Evolutionary conservation across 2,329 filamentous ascomycete species (phyloP).

Genomic region (Rutstroemia sydowiana): DNA sequence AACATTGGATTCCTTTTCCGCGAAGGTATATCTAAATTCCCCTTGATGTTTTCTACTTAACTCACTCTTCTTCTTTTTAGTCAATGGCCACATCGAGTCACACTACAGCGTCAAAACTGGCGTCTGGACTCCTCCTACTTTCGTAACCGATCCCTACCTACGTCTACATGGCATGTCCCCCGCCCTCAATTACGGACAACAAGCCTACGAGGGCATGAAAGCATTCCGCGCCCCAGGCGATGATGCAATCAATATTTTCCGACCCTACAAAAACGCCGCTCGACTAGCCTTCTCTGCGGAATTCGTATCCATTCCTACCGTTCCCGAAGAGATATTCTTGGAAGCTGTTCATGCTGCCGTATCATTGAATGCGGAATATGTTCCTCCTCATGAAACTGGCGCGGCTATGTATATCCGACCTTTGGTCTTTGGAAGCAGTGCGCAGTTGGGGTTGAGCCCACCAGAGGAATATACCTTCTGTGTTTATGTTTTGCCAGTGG

Average conservation of each 20-base stretch:
- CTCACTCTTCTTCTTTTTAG: slow-evolving; percentile 36
- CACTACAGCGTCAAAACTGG: slow-evolving; percentile 69
- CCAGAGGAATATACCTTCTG: slow-evolving; percentile 89
- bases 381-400: slow-evolving; percentile 81
- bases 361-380: slow-evolving; percentile 79
- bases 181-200: slow-evolving; percentile 92
- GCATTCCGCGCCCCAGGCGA: slow-evolving; percentile 75
- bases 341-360: slow-evolving; percentile 74
- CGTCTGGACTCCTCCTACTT: slow-evolving; percentile 70
- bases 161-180: slow-evolving; percentile 93
- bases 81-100: slow-evolving; percentile 91
- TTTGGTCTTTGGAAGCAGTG: slow-evolving; percentile 77
- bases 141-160: slow-evolving; percentile 77
- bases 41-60: neutral
- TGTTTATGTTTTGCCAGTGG: slow-evolving; percentile 85
- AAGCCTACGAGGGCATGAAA: slow-evolving; percentile 98
- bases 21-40: slow-evolving; percentile 55
- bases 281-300: slow-evolving; percentile 80
- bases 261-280: slow-evolving; percentile 73
- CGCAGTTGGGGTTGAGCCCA: slow-evolving; percentile 78
- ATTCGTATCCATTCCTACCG: slow-evolving; percentile 74
- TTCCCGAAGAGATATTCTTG: slow-evolving; percentile 71
- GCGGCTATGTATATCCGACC: slow-evolving; percentile 91
- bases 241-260: slow-evolving; percentile 71
- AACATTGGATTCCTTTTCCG: slow-evolving; percentile 89